Conservation (phyloP, 129 eudicot genomes). For the Tagetes erecta region DNA sequence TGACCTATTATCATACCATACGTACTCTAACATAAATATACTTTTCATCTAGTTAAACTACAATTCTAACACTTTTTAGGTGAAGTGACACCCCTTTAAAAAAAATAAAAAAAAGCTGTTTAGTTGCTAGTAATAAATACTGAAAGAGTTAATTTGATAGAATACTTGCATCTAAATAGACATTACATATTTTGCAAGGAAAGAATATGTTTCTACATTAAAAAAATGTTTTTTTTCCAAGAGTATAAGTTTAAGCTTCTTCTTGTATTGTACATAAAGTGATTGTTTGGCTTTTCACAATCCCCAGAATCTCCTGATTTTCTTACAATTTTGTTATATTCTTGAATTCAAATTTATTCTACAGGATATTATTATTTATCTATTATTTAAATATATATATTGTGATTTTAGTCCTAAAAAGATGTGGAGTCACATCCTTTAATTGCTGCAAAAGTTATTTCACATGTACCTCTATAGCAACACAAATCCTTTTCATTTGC, state of each 20-base stretch:
- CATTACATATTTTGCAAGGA: slow-evolving; percentile 17
- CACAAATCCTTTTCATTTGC: slow-evolving; percentile 31
- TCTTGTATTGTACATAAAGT: slow-evolving; percentile 40
- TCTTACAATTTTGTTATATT: not conserved
- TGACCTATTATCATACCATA: no score
- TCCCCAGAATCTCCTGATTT: slow-evolving; percentile 11
- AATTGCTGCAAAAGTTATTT: slow-evolving; percentile 44
- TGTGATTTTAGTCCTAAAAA: slow-evolving; percentile 24
- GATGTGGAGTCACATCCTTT: slow-evolving; percentile 33
- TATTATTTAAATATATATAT: not conserved
- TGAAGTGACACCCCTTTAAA: no score
- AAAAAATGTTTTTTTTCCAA: not conserved
- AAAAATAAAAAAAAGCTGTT: not conserved
- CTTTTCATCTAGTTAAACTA: no score
- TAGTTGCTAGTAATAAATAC: not conserved
- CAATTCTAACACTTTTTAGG: no score
- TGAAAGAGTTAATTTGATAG: not conserved
- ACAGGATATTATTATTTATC: not conserved
- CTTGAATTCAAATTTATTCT: not conserved
- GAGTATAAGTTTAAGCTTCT: slow-evolving; percentile 26
- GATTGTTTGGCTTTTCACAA: slow-evolving; percentile 32
- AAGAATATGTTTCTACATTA: slow-evolving; percentile 22
- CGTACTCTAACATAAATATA: no score
- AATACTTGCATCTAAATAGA: not conserved
- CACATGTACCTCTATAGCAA: slow-evolving; percentile 28